Base-by-base conservation (phyloP, 2,329 filamentous ascomycete genomes). In the Diaporthe nobilis region DNA sequence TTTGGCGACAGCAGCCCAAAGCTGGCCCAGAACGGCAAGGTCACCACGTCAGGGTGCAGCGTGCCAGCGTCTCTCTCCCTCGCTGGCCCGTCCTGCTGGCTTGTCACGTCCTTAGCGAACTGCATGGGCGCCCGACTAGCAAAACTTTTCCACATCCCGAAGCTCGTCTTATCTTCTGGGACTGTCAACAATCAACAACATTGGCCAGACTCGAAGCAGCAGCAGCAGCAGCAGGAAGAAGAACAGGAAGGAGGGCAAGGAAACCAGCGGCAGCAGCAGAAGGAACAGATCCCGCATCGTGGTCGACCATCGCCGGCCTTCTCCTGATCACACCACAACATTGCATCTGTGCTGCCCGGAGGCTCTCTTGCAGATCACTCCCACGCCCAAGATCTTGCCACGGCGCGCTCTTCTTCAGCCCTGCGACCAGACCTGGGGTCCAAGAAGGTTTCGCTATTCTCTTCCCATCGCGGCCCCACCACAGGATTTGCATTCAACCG, bases 321-420 rank as follows among this genome's bases (percentile, higher is more conserved):
- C 12, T 60, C 31, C n/a, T 60, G 42, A 34, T 60, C 61, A 67
- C 20, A 47, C 9, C 55, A 74, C 25, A 47, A 3, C 55, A 74
- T 44, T 71, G 42, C 65, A 22, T 31, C 22, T 57, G 57, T 60
- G 51, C 31, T 71, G 31, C 47, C 31, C 39, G 49, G 72, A 58
- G 34, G 55, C 55, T 74, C 55, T 55, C 39, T 44, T 74, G 65
- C 73, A 47, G 73, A 65, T 71, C 47, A 51, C 37, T 63, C 37
- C 55, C 70, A 42, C 55, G 72, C 47, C 25, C 65, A 49, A 75
- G 57, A 75, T 72, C 67, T 65, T 53, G 57, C 71, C 65, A 53
- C 67, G 47, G 61, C 37, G 34, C 60, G 20, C 55, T 20, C 44
- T 37, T 37, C 28, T 73, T 73, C 58, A 73, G 71, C 71, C 71